Evolutionary conservation across 148 eudicot species (phyloP).

Genomic region (Diospyros lotus): DNA sequence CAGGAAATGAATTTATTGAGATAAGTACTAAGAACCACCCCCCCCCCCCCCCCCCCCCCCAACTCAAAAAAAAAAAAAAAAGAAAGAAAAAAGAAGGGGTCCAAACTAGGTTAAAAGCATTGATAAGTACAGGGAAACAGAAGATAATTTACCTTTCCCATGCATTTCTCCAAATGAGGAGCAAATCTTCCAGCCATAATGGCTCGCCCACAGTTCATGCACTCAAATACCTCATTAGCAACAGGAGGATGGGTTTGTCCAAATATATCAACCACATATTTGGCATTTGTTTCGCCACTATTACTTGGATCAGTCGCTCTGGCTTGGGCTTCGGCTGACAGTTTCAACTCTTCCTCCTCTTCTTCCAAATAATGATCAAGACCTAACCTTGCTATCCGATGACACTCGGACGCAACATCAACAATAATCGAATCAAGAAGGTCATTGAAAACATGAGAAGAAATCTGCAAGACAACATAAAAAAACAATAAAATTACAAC

Average conservation of each 20-base stretch:
- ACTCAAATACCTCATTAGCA: slow-evolving; percentile 77
- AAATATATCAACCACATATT: slow-evolving; percentile 85
- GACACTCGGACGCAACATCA: slow-evolving; percentile 95
- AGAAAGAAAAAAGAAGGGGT: background rate
- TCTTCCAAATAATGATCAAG: slow-evolving; percentile 84
- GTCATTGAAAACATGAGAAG: slow-evolving; percentile 55
- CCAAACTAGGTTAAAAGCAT: background rate
- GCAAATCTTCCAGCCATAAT: slow-evolving; percentile 92
- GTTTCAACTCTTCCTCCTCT: slow-evolving; percentile 82
- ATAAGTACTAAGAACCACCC: background rate
- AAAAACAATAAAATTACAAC: background rate
- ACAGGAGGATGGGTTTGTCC: slow-evolving; percentile 95
- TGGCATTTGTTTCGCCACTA: slow-evolving; percentile 60
- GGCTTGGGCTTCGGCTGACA: slow-evolving; percentile 85
- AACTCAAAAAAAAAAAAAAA: too few species aligned
- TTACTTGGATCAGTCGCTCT: slow-evolving; percentile 74
- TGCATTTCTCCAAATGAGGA: slow-evolving; percentile 98
- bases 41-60: too few species aligned
- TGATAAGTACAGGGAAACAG: background rate
- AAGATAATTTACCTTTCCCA: slow-evolving; percentile 73
- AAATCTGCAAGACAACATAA: slow-evolving; percentile 49
- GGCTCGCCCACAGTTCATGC: slow-evolving; percentile 94
- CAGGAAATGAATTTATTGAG: background rate
- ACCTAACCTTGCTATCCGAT: slow-evolving; percentile 81
- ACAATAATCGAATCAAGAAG: slow-evolving; percentile 77